Base-by-base conservation (phyloP, 345 rosid genomes). In the Eucalyptus tenuipes region DNA sequence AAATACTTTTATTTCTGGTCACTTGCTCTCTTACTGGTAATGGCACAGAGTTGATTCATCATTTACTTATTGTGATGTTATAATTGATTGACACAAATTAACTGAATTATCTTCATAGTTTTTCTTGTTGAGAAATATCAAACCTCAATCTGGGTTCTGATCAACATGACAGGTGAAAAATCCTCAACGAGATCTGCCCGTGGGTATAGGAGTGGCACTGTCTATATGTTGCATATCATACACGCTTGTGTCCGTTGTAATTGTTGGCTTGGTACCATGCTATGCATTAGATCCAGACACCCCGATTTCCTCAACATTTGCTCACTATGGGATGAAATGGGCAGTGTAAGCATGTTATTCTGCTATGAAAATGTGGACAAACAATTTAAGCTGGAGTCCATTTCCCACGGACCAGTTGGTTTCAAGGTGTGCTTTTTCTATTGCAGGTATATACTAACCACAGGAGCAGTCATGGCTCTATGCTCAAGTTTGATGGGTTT, bases 261-360 rank as follows among this genome's bases (percentile, higher is more conserved):
- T 98, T 91, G 99, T 98, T 89, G 99, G 99, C 89, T 91, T 98
- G 90, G 96, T 97, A 79, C 99, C 99, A 79, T 95, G 95, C 91
- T 94, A 96, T 91, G 94, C 93, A n/a, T 94, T 98, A 94, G 97
- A 98, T 93, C 99, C 99, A 8, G 99, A 97, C 92, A 98, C 99
- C 85, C 99, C 99, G 6, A 98, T 98, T 86, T 98, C 99, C 52
- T 94, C 99, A 68, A 99, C 99, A 89, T 98, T 98, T 91, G 91
- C 98, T 90, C 90, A 91, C 89, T 92, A 94, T 90, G 98, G 96
- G 89, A 96, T 98, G 99, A 96, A 94, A 79, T 98, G 98, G 98
- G 98, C 98, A 17, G 97, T 95, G 99, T 98, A 93, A 95, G 99
- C 92, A 45, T 91, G 87, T 85, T 68, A 86, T 48, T 40, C 31